Percentiles rank a stretch among this genome's conserved stretches.
phyloP scores from a whole-genome alignment of 345 rosid genomes.

The Raphanus sativus region DNA sequence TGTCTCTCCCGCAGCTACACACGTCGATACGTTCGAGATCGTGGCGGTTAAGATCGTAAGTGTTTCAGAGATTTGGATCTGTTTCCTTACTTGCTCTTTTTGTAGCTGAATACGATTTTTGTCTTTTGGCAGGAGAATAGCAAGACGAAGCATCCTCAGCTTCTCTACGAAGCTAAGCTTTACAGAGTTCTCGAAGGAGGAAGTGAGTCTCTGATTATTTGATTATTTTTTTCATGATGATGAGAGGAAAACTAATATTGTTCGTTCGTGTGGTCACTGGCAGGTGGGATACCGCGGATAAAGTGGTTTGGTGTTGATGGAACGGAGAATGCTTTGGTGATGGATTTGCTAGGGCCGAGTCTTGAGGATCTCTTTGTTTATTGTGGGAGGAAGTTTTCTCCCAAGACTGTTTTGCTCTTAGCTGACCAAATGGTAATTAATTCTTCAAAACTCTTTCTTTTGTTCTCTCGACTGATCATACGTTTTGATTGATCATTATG shows the following conservation, averaged over 20 bases:
- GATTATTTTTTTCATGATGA: neutral
- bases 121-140: slow-evolving; percentile 61
- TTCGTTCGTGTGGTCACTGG: neutral
- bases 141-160: slow-evolving; percentile 85
- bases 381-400: slow-evolving; percentile 83
- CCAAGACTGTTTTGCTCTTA: slow-evolving; percentile 82
- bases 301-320: slow-evolving; percentile 90
- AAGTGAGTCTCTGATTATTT: slow-evolving; percentile 26
- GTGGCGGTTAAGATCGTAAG: slow-evolving; percentile 96
- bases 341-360: slow-evolving; percentile 94
- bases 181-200: slow-evolving; percentile 90
- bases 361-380: slow-evolving; percentile 89
- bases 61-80: slow-evolving; percentile 22
- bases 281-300: slow-evolving; percentile 80
- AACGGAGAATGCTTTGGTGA: slow-evolving; percentile 70
- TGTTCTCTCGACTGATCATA: slow-evolving; percentile 10
- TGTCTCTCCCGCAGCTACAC: slow-evolving; percentile 61
- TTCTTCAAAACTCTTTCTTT: neutral
- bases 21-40: slow-evolving; percentile 83
- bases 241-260: neutral
- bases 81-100: neutral
- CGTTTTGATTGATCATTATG: neutral
- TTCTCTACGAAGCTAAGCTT: slow-evolving; percentile 84
- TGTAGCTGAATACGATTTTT: neutral
- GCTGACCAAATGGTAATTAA: slow-evolving; percentile 81